phyloP scores from a whole-genome alignment of 805 yeast species.

The Maudiozyma saulgeensis region DNA sequence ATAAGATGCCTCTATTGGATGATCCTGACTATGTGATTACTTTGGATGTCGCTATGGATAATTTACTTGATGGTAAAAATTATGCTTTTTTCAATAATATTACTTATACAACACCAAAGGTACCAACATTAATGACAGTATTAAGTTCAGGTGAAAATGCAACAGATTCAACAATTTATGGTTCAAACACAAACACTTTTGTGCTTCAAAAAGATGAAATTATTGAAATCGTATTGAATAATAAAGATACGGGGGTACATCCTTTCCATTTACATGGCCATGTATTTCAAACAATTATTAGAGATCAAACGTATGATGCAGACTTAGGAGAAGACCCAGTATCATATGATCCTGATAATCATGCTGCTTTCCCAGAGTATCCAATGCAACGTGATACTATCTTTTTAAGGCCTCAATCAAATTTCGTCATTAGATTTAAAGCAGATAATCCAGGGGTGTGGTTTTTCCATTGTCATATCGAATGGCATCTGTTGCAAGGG shows the following conservation, averaged over 20 bases:
- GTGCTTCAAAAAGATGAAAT: constrained; percentile 49
- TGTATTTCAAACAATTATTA: constrained; percentile 68
- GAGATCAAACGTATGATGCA: constrained; percentile 54
- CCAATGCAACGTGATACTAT: constrained; percentile 83
- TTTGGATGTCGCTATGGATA: constrained; percentile 75
- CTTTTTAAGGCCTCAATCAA: constrained; percentile 73
- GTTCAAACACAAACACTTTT: constrained; percentile 67
- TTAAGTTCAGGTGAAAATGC: constrained; percentile 58
- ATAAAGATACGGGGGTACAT: constrained; percentile 83
- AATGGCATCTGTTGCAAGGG: constrained; percentile 97
- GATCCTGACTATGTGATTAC: constrained; percentile 62
- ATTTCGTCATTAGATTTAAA: constrained; percentile 74
- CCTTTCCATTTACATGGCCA: constrained; percentile 96
- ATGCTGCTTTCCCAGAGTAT: constrained; percentile 48
- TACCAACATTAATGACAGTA: constrained; percentile 78
- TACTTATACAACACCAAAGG: constrained; percentile 69
- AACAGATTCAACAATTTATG: constrained; percentile 48
- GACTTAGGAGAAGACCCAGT: constrained; percentile 44
- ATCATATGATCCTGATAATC: constrained; percentile 44
- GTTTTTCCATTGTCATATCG: constrained; percentile 98
- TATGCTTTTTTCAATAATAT: constrained; percentile 94
- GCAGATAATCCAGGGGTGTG: constrained; percentile 97
- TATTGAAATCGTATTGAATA: constrained; percentile 76
- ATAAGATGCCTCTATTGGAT: constrained; percentile 43
- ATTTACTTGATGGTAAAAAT: constrained; percentile 76